Evolutionary conservation across 2,329 filamentous ascomycete species (phyloP).

Genomic region (Beauveria varroae): DNA sequence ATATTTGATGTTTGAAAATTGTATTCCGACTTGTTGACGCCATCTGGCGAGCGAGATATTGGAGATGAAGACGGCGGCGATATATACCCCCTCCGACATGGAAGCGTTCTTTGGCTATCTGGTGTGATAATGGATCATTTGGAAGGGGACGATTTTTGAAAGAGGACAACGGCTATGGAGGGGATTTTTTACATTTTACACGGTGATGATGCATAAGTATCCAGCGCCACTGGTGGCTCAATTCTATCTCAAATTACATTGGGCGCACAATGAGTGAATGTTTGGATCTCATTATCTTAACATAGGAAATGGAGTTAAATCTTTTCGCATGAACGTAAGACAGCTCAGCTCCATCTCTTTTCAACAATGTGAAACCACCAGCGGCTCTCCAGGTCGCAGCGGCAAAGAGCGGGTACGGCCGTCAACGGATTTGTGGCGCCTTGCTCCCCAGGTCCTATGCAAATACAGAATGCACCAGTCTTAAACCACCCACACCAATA

Average conservation of each 20-base stretch:
- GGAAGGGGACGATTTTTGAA: not conserved
- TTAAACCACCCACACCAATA: not conserved
- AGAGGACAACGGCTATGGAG: not conserved
- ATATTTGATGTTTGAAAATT: slow-evolving; percentile 6
- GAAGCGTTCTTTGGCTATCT: not conserved
- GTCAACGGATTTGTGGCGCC: not conserved
- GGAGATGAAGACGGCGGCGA: not conserved
- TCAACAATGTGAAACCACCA: too few species aligned
- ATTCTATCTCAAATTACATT: not conserved
- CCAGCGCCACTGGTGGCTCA: not conserved
- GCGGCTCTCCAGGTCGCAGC: not conserved
- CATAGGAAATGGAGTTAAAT: too few species aligned
- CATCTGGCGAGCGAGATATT: not conserved
- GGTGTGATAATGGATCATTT: not conserved
- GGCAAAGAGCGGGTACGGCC: not conserved
- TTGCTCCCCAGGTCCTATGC: not conserved
- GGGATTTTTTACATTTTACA: not conserved
- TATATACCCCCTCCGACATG: slow-evolving; percentile 4
- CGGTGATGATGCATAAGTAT: not conserved
- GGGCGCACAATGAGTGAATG: too few species aligned
- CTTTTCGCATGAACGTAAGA: too few species aligned
- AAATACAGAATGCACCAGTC: not conserved
- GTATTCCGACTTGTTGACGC: slow-evolving; percentile 1
- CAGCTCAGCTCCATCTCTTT: too few species aligned
- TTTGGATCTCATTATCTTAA: too few species aligned